These are phyloP conservation scores for Chaetomium olivaceum DNA, from an alignment of 2,329 filamentous ascomycete species.

Conservation along the genomic window DNA sequence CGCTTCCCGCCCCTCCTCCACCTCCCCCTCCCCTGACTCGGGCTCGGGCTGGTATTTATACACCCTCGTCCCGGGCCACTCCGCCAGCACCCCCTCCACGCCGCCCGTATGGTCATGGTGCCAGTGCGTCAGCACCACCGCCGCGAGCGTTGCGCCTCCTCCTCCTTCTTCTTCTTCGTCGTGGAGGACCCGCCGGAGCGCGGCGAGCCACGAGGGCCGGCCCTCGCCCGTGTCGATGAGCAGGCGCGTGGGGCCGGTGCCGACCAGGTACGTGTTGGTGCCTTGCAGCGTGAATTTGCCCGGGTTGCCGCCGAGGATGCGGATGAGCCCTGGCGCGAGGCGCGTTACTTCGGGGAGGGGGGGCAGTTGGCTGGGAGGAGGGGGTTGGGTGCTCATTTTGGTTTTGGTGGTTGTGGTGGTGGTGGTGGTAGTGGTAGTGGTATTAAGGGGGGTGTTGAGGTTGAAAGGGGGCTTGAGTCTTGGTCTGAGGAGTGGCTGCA, in stretches of 20 bases:
- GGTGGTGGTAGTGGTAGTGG: too few relatives aligned
- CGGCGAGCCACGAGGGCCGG: conserved; percentile 67
- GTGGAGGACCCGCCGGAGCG: conserved; percentile 63
- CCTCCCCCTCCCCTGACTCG: too few relatives aligned
- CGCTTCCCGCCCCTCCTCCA: conserved; percentile 38
- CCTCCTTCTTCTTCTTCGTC: too few relatives aligned
- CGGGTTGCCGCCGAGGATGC: conserved; percentile 88
- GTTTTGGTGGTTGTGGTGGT: conserved; percentile 24
- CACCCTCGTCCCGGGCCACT: conserved; percentile 64
- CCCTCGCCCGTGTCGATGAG: conserved; percentile 92
- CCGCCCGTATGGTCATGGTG: conserved; percentile 85
- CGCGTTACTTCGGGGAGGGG: conserved; percentile 72
- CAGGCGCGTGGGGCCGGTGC: conserved; percentile 69
- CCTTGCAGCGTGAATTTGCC: conserved; percentile 75
- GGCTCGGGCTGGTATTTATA: conserved; percentile 63
- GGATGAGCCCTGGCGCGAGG: conserved; percentile 74
- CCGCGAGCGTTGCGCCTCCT: conserved; percentile 68
- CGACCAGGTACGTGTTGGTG: conserved; percentile 94
- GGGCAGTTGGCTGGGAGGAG: conserved; percentile 55
- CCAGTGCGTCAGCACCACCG: conserved; percentile 85
- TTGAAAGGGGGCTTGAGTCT: neutral
- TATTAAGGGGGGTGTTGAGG: too few relatives aligned
- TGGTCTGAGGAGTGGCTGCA: neutral
- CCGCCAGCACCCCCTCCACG: conserved; percentile 64
- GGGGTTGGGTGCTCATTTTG: conserved; percentile 50